Evolutionary conservation across 2,329 filamentous ascomycete species (phyloP), one percentile per base, ranked within the genome.

Genomic region (Fusarium sp.): DNA sequence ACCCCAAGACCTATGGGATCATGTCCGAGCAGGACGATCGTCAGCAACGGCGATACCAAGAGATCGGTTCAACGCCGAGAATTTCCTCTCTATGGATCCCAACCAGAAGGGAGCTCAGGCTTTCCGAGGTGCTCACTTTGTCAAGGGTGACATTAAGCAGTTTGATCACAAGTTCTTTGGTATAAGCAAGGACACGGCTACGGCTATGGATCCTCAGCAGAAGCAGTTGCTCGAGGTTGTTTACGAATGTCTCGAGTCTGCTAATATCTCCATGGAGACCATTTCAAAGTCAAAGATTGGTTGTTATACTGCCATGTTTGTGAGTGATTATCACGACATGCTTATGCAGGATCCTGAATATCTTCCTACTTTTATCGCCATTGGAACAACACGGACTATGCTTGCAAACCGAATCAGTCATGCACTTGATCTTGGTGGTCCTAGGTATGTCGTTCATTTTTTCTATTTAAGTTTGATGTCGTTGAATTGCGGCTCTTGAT

Each of bases 101-200:
- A 76, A 77, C 34, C 67, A 76, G 57, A 75, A 73, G 31, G 73
- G 75, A 35, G 73, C 64, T 8, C 73, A 77, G 8, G 75, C 75
- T 10, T 76, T 77, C 40, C 67, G 73, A 47, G 75, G 75, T 13
- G 75, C 75, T 9, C 75, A 77, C 47, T 77, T 77, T 22, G 72
- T 77, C 20, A 76, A 76, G 47, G 56, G 75, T 18, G 75, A 77
- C 34, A 70, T 77, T 18, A 77, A 76, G 57, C 75, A 77, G 66
- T 77, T 77, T 40, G 75, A 77, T 57, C 73, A 77, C 66, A 77
- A 77, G 66, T 77, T 77, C 68, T 77, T 77, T 59, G 75, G 75
- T 5, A 77, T 77, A 22, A 77, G 73, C 61, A 77, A 77, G 64
- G 73, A 77, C 10, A 77, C 75, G 0, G 75, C 75, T 14, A 77